These are phyloP conservation scores for Zelonia costaricensis DNA, from an alignment of 208 protist genomes.

Conservation along the genomic window DNA sequence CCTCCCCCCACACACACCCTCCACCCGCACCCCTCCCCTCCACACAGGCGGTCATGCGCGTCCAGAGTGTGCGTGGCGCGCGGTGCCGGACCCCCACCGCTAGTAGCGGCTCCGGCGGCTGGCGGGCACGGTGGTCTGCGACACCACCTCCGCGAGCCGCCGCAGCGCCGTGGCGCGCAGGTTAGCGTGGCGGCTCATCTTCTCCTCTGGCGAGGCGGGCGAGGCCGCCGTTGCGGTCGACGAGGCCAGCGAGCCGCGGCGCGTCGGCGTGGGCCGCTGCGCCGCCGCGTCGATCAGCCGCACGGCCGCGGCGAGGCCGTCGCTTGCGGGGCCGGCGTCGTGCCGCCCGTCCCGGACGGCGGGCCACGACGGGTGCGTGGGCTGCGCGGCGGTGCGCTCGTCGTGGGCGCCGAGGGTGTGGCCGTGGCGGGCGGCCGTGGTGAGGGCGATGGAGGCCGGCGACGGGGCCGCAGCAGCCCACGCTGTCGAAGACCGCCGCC, in stretches of 20 bases:
- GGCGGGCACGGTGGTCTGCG: conserved; percentile 50
- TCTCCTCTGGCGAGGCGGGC: not conserved
- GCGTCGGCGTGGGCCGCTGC: conserved; percentile 9
- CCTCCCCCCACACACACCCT: too few species aligned
- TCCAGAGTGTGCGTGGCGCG: conserved; percentile 3
- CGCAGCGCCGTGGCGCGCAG: conserved; percentile 40
- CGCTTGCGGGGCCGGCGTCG: not conserved
- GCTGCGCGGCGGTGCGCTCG: too few species aligned
- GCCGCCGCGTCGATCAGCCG: conserved; percentile 22
- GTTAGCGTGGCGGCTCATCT: conserved; percentile 27
- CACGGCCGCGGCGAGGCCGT: conserved; percentile 15
- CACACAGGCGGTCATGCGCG: too few species aligned
- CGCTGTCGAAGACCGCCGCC: too few species aligned
- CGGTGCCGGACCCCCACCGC: not conserved
- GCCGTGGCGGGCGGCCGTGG: too few species aligned
- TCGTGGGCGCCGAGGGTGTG: too few species aligned
- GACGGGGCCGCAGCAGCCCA: too few species aligned
- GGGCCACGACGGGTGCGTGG: too few species aligned
- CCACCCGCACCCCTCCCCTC: not conserved
- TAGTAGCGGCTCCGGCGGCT: conserved; percentile 5
- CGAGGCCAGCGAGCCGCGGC: not conserved
- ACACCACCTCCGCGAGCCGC: conserved; percentile 64
- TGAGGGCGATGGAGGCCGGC: too few species aligned
- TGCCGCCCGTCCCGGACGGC: not conserved
- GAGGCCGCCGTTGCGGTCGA: not conserved